Base-by-base conservation (phyloP, 2,329 filamentous ascomycete genomes). In the Penicillium fuscoglaucum region DNA sequence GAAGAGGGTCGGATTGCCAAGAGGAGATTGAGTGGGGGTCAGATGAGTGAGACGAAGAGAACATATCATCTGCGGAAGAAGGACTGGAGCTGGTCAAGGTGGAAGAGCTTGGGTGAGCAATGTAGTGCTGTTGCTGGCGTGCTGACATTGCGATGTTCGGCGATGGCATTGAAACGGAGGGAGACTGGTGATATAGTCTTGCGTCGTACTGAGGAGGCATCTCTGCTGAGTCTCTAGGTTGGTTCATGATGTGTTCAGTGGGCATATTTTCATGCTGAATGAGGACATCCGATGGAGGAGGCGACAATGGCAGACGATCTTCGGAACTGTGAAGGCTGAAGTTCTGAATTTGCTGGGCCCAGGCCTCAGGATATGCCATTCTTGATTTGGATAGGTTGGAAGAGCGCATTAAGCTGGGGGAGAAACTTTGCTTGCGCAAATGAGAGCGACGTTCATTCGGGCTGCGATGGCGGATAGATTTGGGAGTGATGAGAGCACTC, bases 321-420 rank as follows among this genome's bases (percentile, higher is more conserved):
- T 79, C 72, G 17, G 79, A 74, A 61, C 76, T 70, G 48, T 80
- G 78, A 44, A 84, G 71, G 60, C 76, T 76, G 67, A 84, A 83
- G 60, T 80, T 80, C 58, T 84, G 79, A 45, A 84, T 76, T 58
- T 82, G 80, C 63, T 82, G 79, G 40, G 78, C 75, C 83, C 84
- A 86, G 47, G 73, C 66, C 50, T 79, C 70, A 70, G 76, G 67
- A 76, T 75, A 76, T 47, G 71, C 71, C 73, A 75, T 77, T 63
- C 68, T 77, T 59, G 65, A 67, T 59, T 79, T 70, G 72, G 78
- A 72, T 75, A 79, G 59, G 56, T 80, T 78, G 24, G 80, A 79
- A 41, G 83, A 78, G 65, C 78, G 82, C 78, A 83, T 83, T 78
- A 85, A 81, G 66, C 80, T 84, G 44, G 80, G 76, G 26, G 75